Evolutionary conservation across 73 alveolate genomes (phyloP), one percentile per base, ranked within the genome.

Genomic region (Paramecium sonneborni): DNA sequence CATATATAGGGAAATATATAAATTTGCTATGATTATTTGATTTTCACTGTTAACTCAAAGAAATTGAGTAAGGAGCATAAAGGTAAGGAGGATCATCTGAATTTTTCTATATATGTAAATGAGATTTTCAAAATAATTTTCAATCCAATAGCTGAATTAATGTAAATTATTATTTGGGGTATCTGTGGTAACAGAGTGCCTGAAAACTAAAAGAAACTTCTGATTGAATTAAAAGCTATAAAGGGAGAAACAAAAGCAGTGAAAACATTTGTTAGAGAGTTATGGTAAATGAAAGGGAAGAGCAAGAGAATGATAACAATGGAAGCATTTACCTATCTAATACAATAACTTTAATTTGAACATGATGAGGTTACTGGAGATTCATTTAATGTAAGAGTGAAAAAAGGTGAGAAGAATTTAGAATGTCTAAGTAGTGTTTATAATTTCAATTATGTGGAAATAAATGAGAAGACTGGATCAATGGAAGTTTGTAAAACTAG

Each of bases 121-220:
- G 90, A 79, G 52, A 79, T 79, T 20, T 41, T 41, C 20, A 79
- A 79, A 79, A 79, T 79, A 43, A 39, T 30, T 15, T 79, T 41
- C 76, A 43, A 79, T 44, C 90, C 90, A 12, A 79, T 79, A 2
- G 41, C 90, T 79, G 72, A 79, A 44, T 30, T 79, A 43, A 23
- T 79, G 1, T 43, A 79, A 39, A 44, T 79, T 0, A 3, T 30
- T 46, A 30, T 79, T 12, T 43, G 90, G 76, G 76, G 90, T 10
- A 24, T 39, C 8, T 30, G 55, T 44, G 76, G 72, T 74, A 79
- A 30, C 32, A 43, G n/a, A 44, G 90, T 26, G 10, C 90, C 90
- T 11, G 52, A 30, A 76, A 44, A 43, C 24, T 20, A 30, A 20
- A 44, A 79, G 32, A 26, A 18, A 34, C 44, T 79, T 43, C 6